phyloP scores from a whole-genome alignment of 2,329 filamentous ascomycete species.

The Phyllosticta capitalensis region DNA sequence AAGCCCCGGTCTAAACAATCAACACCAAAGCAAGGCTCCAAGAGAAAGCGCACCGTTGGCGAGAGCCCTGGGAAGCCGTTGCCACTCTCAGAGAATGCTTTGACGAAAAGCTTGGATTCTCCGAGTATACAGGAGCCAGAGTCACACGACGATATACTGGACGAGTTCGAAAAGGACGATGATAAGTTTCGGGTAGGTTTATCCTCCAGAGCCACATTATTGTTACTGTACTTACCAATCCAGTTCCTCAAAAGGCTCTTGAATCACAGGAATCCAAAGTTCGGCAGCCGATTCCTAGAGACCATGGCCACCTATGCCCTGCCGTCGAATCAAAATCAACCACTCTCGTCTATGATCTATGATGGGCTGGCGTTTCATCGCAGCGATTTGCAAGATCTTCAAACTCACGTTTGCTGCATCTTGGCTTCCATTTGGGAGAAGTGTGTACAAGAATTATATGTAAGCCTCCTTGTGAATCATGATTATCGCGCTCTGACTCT shows the following conservation, averaged over 20 bases:
- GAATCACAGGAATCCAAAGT: slow-evolving; percentile 48
- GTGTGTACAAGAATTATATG: slow-evolving; percentile 53
- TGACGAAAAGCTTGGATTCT: background rate
- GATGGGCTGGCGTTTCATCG: slow-evolving; percentile 51
- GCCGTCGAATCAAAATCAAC: slow-evolving; percentile 52
- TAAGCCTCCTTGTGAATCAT: slow-evolving; percentile 13
- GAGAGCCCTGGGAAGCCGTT: slow-evolving; percentile 57
- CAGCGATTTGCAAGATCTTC: slow-evolving; percentile 42
- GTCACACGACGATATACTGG: slow-evolving; percentile 18
- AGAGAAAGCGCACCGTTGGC: slow-evolving; percentile 54
- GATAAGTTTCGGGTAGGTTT: slow-evolving; percentile 23
- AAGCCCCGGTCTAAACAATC: slow-evolving; percentile 40
- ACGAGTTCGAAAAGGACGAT: slow-evolving; percentile 29
- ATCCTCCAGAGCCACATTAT: background rate
- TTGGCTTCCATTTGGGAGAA: slow-evolving; percentile 59
- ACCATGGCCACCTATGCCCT: slow-evolving; percentile 55
- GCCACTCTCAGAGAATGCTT: slow-evolving; percentile 32
- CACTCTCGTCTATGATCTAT: slow-evolving; percentile 58
- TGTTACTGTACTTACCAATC: background rate
- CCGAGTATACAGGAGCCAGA: background rate
- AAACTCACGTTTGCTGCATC: slow-evolving; percentile 54
- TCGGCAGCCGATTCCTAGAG: slow-evolving; percentile 57
- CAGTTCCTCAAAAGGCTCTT: slow-evolving; percentile 51
- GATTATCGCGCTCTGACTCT: slow-evolving; percentile 12
- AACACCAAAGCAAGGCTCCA: slow-evolving; percentile 54